These are phyloP conservation scores for Apiosordaria backusii DNA, from an alignment of 495 filamentous ascomycete species.

Conservation along the genomic window DNA sequence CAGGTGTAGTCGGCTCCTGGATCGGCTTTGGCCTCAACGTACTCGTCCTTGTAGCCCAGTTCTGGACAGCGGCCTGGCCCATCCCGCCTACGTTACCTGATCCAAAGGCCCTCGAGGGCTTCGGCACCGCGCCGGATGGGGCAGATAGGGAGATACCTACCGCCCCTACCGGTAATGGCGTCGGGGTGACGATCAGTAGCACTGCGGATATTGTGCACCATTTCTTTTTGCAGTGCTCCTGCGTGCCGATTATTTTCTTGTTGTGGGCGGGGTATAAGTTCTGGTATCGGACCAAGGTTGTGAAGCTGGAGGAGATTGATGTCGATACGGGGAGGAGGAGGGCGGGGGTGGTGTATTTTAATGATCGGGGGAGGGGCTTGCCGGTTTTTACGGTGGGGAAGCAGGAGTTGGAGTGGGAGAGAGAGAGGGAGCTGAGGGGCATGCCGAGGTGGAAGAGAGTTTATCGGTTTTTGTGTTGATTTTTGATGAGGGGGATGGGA, in stretches of 20 bases:
- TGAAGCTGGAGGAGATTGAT: conserved; percentile 72
- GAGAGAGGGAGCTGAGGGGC: conserved; percentile 55
- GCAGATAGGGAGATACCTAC: conserved; percentile 39
- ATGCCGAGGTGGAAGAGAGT: conserved; percentile 88
- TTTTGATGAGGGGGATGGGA: not conserved
- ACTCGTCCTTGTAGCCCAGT: conserved; percentile 83
- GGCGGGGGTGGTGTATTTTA: not conserved
- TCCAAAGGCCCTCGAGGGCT: not conserved
- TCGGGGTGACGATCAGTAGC: not conserved
- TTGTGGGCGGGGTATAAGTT: conserved; percentile 80
- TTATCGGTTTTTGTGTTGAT: conserved; percentile 54
- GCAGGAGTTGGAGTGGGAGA: conserved; percentile 54
- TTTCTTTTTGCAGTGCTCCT: conserved; percentile 82
- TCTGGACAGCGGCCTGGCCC: conserved; percentile 88
- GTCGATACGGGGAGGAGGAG: conserved; percentile 67
- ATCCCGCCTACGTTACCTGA: conserved; percentile 31
- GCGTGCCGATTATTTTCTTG: conserved; percentile 70
- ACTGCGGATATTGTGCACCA: conserved; percentile 33
- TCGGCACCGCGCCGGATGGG: not conserved
- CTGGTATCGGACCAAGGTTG: conserved; percentile 64
- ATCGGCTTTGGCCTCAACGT: conserved; percentile 75
- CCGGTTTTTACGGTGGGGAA: conserved; percentile 56
- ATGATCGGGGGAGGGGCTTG: conserved; percentile 31
- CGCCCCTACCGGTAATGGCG: conserved; percentile 39
- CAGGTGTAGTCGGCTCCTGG: conserved; percentile 79